Evolutionary conservation across 1,139 yeast species (phyloP), one percentile per base, ranked within the genome.

Genomic region (Lodderomyces jiufengensis): DNA sequence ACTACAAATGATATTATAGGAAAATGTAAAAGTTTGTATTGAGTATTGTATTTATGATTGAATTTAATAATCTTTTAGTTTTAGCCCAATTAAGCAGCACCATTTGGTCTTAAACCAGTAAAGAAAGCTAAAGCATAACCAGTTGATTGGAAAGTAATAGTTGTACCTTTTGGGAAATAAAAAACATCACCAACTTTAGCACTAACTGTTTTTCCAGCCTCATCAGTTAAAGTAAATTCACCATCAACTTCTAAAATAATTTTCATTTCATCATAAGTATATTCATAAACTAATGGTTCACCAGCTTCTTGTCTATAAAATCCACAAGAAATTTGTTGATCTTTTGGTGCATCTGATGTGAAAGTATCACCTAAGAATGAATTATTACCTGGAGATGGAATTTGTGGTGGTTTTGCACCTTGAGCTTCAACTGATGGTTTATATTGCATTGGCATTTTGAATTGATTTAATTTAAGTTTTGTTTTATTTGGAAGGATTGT

Each of bases 221-320:
- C 85, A 49, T 80, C 87, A 36, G 76, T 52, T 47, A 80, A 66
- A 39, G 64, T 64, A 66, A 76, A 77, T 51, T 76, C 79, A 44
- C 86, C 86, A 52, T 70, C 78, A 40, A 75, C 79, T 54, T 78
- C 84, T 47, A 80, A 63, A 52, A 79, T 70, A 49, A 80, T 68
- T 61, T 80, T 80, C 83, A 78, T 78, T 63, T 80, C 87, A 52
- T 80, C 86, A 57, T 79, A 80, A 52, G 63, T 63, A 59, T 80
- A 80, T 38, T 66, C 61, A 69, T 79, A 80, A 16, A 75, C 84
- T 51, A 80, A 71, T 34, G 82, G 75, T 52, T 76, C 80, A 41
- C 86, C 86, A 44, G 66, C 64, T 55, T 78, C 81, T 61, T 79
- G 85, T 51, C 69, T 73, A 70, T 74, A 80, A 62, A 80, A 80